These are phyloP conservation scores for Penstemon eatonii DNA, from an alignment of 257 asterid species.

Conservation along the genomic window DNA sequence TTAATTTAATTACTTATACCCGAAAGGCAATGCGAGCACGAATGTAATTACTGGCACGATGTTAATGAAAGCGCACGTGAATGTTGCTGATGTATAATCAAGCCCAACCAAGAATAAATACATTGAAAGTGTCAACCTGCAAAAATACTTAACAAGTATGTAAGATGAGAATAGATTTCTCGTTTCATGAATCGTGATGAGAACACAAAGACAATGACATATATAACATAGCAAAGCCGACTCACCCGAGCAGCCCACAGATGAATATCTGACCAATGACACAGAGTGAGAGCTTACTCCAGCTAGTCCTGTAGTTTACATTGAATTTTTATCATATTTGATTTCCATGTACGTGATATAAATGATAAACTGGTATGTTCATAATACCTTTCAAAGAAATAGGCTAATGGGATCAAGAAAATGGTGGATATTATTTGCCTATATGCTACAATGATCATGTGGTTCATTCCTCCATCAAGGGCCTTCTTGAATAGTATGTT, in stretches of 20 bases:
- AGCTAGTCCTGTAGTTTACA: constrained; percentile 41
- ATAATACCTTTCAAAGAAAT: constrained; percentile 53
- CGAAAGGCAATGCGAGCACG: constrained; percentile 51
- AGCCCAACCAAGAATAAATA: constrained; percentile 72
- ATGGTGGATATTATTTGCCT: constrained; percentile 48
- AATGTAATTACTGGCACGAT: constrained; percentile 71
- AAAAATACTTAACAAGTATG: not conserved
- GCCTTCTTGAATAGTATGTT: constrained; percentile 53
- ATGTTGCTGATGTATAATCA: constrained; percentile 70
- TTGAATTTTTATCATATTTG: not conserved
- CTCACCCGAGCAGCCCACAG: constrained; percentile 69
- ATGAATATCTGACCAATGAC: constrained; percentile 53
- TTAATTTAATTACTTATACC: constrained; percentile 39
- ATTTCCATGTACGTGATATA: too few species aligned
- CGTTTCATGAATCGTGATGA: too few species aligned
- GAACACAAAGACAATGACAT: too few species aligned
- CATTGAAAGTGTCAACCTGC: constrained; percentile 68
- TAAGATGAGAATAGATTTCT: not conserved
- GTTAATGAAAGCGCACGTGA: constrained; percentile 71
- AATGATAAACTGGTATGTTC: not conserved
- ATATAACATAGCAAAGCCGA: not conserved
- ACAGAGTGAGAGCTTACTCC: constrained; percentile 54
- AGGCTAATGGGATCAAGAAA: constrained; percentile 61
- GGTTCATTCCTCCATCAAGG: constrained; percentile 50
- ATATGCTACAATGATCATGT: constrained; percentile 41